A percentile compares a stretch with the other conserved stretches of the same genome.
phyloP scores from a whole-genome alignment of 1,284 basidiomycete genomes.

The Microbotryum intermedium region DNA sequence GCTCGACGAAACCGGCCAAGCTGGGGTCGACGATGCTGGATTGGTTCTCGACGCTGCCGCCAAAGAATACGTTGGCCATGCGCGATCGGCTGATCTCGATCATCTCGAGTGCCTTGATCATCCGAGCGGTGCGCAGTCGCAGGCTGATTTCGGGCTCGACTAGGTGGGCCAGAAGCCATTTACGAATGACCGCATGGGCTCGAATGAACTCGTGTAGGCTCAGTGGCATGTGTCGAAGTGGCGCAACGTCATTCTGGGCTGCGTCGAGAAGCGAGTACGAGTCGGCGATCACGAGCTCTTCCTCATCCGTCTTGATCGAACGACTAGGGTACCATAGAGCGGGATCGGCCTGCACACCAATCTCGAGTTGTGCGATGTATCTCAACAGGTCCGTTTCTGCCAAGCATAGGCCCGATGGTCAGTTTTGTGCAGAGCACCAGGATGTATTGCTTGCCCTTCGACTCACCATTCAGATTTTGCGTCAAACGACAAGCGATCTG shows the following conservation, averaged over 20 bases:
- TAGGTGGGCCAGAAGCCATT: conserved; percentile 8
- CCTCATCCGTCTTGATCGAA: neutral
- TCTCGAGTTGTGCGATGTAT: conserved; percentile 1
- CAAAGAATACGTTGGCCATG: conserved; percentile 8
- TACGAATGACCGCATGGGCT: neutral
- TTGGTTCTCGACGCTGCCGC: neutral
- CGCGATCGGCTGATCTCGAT: conserved; percentile 4
- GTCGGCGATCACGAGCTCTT: conserved; percentile 4
- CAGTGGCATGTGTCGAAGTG: neutral
- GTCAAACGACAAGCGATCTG: neutral
- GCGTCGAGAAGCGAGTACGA: conserved; percentile 3
- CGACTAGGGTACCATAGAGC: conserved; percentile 1
- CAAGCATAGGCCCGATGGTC: neutral
- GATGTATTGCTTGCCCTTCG: no score
- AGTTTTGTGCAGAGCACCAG: no score
- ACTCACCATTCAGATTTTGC: conserved; percentile 2
- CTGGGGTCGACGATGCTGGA: neutral
- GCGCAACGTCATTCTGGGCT: neutral
- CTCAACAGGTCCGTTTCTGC: conserved; percentile 2
- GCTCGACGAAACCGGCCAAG: conserved; percentile 8
- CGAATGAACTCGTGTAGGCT: neutral
- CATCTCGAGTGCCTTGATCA: conserved; percentile 4
- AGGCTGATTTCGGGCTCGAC: conserved; percentile 5
- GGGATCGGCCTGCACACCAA: neutral
- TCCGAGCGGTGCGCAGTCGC: neutral